Evolutionary conservation across 2,329 filamentous ascomycete species (phyloP), one percentile per base, ranked within the genome.

Genomic region (Cryphonectria nitschkei): DNA sequence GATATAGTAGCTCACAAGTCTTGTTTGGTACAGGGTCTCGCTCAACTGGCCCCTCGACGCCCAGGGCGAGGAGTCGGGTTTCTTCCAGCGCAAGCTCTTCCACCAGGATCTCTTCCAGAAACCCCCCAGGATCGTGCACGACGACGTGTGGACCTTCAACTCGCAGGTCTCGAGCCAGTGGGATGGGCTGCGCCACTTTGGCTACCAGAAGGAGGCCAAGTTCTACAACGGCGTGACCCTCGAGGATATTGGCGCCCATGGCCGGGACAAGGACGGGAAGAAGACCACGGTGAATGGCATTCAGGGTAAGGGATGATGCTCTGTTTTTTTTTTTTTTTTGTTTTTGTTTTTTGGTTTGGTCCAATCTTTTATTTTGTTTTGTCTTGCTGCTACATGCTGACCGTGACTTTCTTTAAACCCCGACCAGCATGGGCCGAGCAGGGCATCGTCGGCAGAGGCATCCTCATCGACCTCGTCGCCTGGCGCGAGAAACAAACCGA

Each of bases 11-110:
- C 58, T 66, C 22, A 67, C 54, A 34, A 19, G 14, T 14, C 22
- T 19, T 22, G 16, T 22, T 16, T 3, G 14, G 13, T n/a, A 69
- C 69, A 86, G 85, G 41, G 81, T 91, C 67, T 88, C 86, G 1
- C 83, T 90, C 29, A 88, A 91, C 79, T 88, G 88, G 83, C 83
- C 87, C 0, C 81, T 91, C 6, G 82, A 88, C 78, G 84, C 86
- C 14, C 84, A 88, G 77, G 78, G 83, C 43, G 79, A 84, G 62
- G 77, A 83, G 13, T 82, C 87, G 2, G 71, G 71, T 26, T 87
- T 89, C 77, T 89, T 90, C 78, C 81, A 83, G 70, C 84, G 89
- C 22, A 83, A 85, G 71, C 78, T 82, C 3, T 89, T 92, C 75
- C 81, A 87, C 71, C 84, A 88, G 74, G 77, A 86, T 22, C 77